These are phyloP conservation scores for Funneliformis caledonium DNA, from an alignment of 371 early-diverging fungal genomes.

Conservation along the genomic window DNA sequence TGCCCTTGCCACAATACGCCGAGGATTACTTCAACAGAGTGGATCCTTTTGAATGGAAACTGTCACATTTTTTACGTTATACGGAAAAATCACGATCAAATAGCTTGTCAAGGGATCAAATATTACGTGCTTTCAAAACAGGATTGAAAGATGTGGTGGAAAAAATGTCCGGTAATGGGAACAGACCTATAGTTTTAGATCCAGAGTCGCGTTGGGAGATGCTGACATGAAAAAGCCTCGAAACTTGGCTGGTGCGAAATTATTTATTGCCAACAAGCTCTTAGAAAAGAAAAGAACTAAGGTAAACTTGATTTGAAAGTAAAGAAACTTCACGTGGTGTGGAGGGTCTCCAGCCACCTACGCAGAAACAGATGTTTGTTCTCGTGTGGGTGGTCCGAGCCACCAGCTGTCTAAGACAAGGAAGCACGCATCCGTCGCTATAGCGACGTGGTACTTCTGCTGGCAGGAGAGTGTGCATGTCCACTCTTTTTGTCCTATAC, in stretches of 20 bases:
- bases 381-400: not conserved
- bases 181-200: not conserved
- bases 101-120: not conserved
- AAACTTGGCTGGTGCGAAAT: not conserved
- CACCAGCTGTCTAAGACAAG: no score
- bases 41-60: not conserved
- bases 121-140: not conserved
- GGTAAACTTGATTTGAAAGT: not conserved
- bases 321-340: not conserved
- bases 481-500: no score
- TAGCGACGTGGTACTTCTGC: no score
- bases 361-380: not conserved
- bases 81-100: constrained; percentile 4
- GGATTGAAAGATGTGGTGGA: not conserved
- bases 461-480: no score
- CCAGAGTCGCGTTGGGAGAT: not conserved
- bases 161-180: not conserved
- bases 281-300: constrained; percentile 1
- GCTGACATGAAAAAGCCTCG: constrained; percentile 3
- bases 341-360: not conserved
- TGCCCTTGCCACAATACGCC: no score
- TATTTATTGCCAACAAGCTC: not conserved
- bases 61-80: not conserved
- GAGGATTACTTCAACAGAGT: not conserved
- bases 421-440: no score